Base-by-base conservation (phyloP, 345 rosid genomes). In the Melastoma malabathricum region DNA sequence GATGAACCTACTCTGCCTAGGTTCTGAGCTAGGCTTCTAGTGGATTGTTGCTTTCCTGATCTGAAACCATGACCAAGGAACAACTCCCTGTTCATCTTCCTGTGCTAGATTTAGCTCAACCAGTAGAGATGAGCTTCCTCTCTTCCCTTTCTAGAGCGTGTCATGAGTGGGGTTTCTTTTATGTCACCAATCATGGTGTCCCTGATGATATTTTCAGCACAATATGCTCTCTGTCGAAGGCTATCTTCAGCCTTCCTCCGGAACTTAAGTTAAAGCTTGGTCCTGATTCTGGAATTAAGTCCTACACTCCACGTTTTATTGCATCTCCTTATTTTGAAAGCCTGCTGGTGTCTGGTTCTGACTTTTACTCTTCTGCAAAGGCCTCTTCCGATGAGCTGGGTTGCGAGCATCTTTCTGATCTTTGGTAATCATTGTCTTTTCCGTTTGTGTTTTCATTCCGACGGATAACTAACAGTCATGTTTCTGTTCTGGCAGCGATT, bases 321-420 rank as follows among this genome's bases (percentile, higher is more conserved):
- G 95, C 92, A 29, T 86, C 86, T 41, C 92, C 92, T 22, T 86
- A 72, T 58, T 86, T 83, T 46, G 89, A 83, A 59, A 78, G 95
- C 67, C 59, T 86, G 6, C 52, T 64, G 48, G 81, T 86, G 13
- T 65, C 73, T 31, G 84, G 93, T 51, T 84, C 93, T 0, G 77
- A 80, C 62, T 86, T 80, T 73, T 62, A 68, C 51, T 39, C 59
- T 23, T 83, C 81, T 17, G 75, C 83, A 0, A 75, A 71, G 80
- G 70, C 60, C 22, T 80, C 78, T 48, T 67, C 72, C 18, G 73
- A 65, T 65, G 70, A 65, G 55, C 72, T 86, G 51, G 72, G 74
- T 46, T 55, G 60, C 41, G 64, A 62, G 49, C 55, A 66, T 46
- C 38, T 29, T 29, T 29, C 38, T 29, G 78, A 75, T 51, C 57